Conservation (phyloP, 768 basidiomycete genomes). For the Phanerodontia chrysosporium region DNA sequence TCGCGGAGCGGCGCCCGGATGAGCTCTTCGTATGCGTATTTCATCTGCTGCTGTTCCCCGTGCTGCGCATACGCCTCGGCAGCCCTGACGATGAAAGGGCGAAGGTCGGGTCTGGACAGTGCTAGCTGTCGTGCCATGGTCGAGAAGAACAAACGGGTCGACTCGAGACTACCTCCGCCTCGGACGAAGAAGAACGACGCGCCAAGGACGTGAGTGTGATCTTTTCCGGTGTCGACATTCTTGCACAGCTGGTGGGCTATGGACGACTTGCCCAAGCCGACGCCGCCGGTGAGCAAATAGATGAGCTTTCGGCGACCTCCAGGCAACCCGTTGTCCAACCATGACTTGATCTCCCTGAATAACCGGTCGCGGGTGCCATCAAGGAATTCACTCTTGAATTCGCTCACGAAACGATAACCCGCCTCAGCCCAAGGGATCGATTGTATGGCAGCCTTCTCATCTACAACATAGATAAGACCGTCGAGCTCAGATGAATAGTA, state of each 20-base stretch:
- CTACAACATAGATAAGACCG: too few relatives aligned
- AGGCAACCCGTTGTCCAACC: too few relatives aligned
- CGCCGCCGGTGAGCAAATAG: constrained; percentile 1
- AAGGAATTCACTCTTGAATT: background rate
- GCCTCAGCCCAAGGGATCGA: background rate
- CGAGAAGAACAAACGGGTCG: background rate
- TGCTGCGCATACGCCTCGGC: background rate
- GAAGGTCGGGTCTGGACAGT: background rate
- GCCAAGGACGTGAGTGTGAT: background rate
- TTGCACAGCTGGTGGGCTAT: background rate
- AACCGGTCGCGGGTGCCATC: background rate
- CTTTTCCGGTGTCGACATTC: background rate
- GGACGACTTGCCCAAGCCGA: constrained; percentile 1
- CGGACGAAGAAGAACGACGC: background rate
- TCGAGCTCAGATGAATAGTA: background rate
- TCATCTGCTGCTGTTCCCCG: background rate
- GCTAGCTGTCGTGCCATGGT: constrained; percentile 5
- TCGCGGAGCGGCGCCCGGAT: background rate
- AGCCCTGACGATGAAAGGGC: background rate
- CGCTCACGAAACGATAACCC: background rate
- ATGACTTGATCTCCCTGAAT: background rate
- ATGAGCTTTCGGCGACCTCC: too few relatives aligned
- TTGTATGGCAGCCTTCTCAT: background rate
- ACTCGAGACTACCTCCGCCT: background rate
- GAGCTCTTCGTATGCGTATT: background rate